phyloP scores from a whole-genome alignment of 192 early-diverging fungal species.

The Blastocladiella britannica region DNA sequence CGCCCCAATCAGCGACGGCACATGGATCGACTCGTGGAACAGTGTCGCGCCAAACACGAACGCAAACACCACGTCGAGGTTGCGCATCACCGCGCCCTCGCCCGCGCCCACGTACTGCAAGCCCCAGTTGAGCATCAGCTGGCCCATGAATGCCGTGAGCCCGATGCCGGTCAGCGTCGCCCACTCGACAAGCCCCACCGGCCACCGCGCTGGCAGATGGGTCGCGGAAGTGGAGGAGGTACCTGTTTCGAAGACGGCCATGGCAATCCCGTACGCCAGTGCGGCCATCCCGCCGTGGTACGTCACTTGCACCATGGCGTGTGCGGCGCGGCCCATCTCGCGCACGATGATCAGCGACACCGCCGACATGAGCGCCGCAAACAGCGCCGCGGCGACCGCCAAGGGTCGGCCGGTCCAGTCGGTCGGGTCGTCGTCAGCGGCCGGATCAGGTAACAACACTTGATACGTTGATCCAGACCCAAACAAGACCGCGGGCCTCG shows the following conservation, averaged over 20 bases:
- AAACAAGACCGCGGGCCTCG: constrained; percentile 30
- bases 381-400: constrained; percentile 24
- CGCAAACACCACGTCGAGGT: constrained; percentile 60
- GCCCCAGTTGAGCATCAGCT: constrained; percentile 51
- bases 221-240: constrained; percentile 1
- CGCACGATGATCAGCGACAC: constrained; percentile 50
- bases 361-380: constrained; percentile 36
- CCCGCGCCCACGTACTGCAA: constrained; percentile 53
- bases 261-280: constrained; percentile 19
- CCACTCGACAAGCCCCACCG: constrained; percentile 22
- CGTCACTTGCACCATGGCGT: constrained; percentile 56
- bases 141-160: constrained; percentile 39
- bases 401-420: background rate
- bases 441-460: background rate
- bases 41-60: constrained; percentile 48
- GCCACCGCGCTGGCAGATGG: constrained; percentile 6
- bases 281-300: constrained; percentile 47
- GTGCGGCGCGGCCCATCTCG: constrained; percentile 43
- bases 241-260: constrained; percentile 15
- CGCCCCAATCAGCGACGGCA: constrained; percentile 33
- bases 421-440: constrained; percentile 2
- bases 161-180: constrained; percentile 25
- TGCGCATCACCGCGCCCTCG: constrained; percentile 56
- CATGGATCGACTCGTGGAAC: constrained; percentile 40
- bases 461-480: no score